Evolutionary conservation across 192 early-diverging fungal species (phyloP), one percentile per base, ranked within the genome.

Genomic region (Chytriomyces sp.): DNA sequence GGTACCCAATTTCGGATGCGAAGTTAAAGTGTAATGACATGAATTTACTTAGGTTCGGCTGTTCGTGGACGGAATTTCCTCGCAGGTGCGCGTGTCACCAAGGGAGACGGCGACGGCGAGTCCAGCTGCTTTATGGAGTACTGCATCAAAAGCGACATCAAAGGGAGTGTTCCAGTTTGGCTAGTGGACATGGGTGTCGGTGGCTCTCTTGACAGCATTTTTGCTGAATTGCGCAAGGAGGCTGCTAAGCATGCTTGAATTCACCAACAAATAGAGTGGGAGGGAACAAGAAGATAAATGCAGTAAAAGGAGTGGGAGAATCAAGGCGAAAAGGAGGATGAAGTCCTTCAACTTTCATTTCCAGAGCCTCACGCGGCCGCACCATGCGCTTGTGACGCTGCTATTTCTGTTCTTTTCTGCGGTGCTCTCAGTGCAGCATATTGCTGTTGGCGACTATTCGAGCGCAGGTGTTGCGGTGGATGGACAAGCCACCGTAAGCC

Each of bases 101-200:
- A 28, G 7, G 25, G 7, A 28, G 62, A 64, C 14, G 41, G 39
- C 14, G 49, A 22, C 34, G 40, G 49, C n/a, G 25, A 28, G 0
- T 36, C 17, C 0, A 41, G 49, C 5, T 68, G 65, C 25, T 37
- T 12, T 7, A 68, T 68, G 65, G 31, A 68, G 6, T 68, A 68
- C 30, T 68, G 65, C 44, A n/a, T 52, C 34, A n/a, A 34, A 12
- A 55, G 52, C 52, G 65, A 68, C 22, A 68, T 68, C 30, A 68
- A 68, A 37, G 65, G 65, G 5, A 55, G 52, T 28, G 52, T 68
- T 8, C 65, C 65, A 3, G 65, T 33, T 10, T 68, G 65, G 65
- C 26, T 68, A 5, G 65, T 68, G 3, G 65, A 68, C 65, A 55
- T 68, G 65, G 65, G 65, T 5, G 39, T 34, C 7, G 65, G 65